Evolutionary conservation across 371 early-diverging fungal species (phyloP), one percentile per base, ranked within the genome.

Genomic region (Rhizopus arrhizus): DNA sequence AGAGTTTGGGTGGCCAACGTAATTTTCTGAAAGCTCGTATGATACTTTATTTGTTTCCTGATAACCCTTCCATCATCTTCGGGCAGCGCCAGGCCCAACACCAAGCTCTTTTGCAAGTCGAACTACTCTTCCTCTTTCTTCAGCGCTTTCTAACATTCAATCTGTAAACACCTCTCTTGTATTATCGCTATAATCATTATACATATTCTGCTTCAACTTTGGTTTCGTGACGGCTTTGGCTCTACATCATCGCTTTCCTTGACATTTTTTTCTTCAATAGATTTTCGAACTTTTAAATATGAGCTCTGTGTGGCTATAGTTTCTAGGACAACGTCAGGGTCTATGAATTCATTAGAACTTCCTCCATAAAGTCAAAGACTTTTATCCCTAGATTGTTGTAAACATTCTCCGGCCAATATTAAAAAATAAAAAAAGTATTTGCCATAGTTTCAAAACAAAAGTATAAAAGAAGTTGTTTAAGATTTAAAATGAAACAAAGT

Each of bases 311-410:
- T 58, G n/a, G 64, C 40, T 48, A 64, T 53, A 32, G 49, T 64
- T 54, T 58, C 58, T 11, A 58, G 54, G 16, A 64, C 49, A 48
- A 64, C 31, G 50, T 64, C 58, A 28, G 64, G 52, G 32, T 55
- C 55, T 16, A 13, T 49, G 36, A 49, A 42, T 64, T n/a, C 5
- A 58, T 58, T 53, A 64, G 38, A 35, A 58, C 42, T 47, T 42
- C 49, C 50, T 64, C 58, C 58, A 58, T 34, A 11, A 58, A 54
- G 38, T 54, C 41, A 38, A 40, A 58, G 45, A 54, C 54, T 64
- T 50, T 64, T 64, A 41, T 40, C 29, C 58, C 58, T 32, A 15
- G 31, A 29, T 64, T 58, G 7, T 53, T 53, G 46, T 51, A 64
- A 56, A 58, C 46, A 45, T 56, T 61, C 28, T 56, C 56, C 43